Evolutionary conservation across 2,329 filamentous ascomycete species (phyloP).

Genomic region (Xylaria sp.): DNA sequence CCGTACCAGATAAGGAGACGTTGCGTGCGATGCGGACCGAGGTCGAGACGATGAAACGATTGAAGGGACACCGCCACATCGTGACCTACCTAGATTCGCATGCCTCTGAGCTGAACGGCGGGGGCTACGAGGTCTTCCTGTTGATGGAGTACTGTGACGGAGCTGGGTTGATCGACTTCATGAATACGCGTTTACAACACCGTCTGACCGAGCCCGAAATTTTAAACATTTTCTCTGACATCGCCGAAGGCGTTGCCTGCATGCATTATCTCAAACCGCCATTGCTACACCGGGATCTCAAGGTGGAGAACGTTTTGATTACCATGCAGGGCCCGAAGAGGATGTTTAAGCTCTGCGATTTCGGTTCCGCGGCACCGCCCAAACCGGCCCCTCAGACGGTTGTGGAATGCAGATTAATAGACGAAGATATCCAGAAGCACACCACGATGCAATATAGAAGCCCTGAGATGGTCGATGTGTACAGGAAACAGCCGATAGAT

Average conservation of each 20-base stretch:
- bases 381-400: constrained; percentile 86
- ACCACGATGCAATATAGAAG: constrained; percentile 97
- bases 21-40: constrained; percentile 96
- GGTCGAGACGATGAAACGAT: constrained; percentile 99
- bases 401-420: constrained; percentile 88
- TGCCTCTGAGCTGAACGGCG: constrained; percentile 89
- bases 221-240: constrained; percentile 94
- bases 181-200: constrained; percentile 98
- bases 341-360: constrained; percentile 97
- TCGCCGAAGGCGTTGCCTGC: constrained; percentile 94
- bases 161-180: constrained; percentile 97
- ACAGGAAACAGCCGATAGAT: constrained; percentile 93
- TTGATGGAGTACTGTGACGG: constrained; percentile 98
- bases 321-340: constrained; percentile 71
- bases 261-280: constrained; percentile 99
- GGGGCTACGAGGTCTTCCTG: constrained; percentile 96
- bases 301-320: constrained; percentile 98
- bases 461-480: constrained; percentile 99
- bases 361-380: constrained; percentile 89
- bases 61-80: constrained; percentile 95
- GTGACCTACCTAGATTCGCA: constrained; percentile 99
- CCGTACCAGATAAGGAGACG: constrained; percentile 94
- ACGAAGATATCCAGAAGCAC: constrained; percentile 96
- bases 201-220: constrained; percentile 97
- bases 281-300: constrained; percentile 90